These are phyloP conservation scores for Schizophyllum amplum DNA, from an alignment of 1,284 basidiomycete genomes.

Conservation along the genomic window DNA sequence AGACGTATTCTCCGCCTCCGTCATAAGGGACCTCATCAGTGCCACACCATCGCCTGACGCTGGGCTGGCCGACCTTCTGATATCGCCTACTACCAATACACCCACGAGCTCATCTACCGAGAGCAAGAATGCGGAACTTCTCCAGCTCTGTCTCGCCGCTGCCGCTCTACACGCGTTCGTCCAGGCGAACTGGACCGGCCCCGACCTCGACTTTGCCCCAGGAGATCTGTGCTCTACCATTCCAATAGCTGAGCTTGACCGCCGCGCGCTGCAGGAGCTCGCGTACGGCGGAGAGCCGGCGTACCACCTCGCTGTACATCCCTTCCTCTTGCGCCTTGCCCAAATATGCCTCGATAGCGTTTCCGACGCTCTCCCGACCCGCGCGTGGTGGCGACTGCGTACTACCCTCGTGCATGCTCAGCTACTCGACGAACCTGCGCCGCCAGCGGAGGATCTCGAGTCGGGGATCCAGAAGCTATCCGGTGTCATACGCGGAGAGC, in stretches of 20 bases:
- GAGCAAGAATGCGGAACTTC: conserved; percentile 30
- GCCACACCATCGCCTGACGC: conserved; percentile 18
- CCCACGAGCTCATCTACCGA: conserved; percentile 14
- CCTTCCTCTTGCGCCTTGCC: conserved; percentile 73
- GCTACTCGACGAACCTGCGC: conserved; percentile 80
- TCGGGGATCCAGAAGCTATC: conserved; percentile 42
- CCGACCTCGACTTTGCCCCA: conserved; percentile 64
- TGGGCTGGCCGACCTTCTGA: conserved; percentile 25
- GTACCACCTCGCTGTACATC: conserved; percentile 78
- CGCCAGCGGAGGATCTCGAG: conserved; percentile 32
- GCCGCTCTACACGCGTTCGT: conserved; percentile 86
- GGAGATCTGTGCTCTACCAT: conserved; percentile 37
- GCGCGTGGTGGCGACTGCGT: conserved; percentile 78
- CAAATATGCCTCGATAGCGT: conserved; percentile 55
- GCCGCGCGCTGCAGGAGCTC: conserved; percentile 67
- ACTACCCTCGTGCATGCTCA: conserved; percentile 71
- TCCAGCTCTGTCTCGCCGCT: conserved; percentile 62
- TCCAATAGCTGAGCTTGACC: conserved; percentile 39
- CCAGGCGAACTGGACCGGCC: conserved; percentile 97
- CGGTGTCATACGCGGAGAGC: conserved; percentile 31
- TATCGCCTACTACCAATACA: conserved; percentile 18
- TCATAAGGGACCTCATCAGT: conserved; percentile 36
- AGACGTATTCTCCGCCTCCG: conserved; percentile 43
- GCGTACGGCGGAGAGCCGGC: conserved; percentile 89
- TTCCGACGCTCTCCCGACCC: conserved; percentile 37